Base-by-base conservation (phyloP, 148 eudicot genomes). In the Rhododendron simsii region DNA sequence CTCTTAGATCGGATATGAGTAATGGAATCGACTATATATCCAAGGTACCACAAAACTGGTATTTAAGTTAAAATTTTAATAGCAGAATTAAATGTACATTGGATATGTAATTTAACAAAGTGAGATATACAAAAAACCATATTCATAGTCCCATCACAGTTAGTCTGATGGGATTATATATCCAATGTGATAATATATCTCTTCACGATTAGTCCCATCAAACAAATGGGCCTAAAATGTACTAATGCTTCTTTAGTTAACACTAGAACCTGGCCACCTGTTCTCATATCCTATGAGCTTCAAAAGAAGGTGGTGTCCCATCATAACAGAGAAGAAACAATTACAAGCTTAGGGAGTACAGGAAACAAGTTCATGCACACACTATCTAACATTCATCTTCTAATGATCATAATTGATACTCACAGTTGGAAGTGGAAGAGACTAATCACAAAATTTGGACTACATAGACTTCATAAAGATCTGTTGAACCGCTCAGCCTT, bases 201-300 rank as follows among this genome's bases (percentile, higher is more conserved):
- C 61, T 18, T 55, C 59, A 57, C 2, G 6, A 57, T 57, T 5
- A 57, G n/a, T 57, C 65, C 65, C 23, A 18, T 57, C 23, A 57
- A 57, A 20, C 7, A 5, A 18, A 51, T 0, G 6, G n/a, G 23
- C 65, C 63, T 18, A 57, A 57, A 65, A 65, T n/a, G 33, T 65
- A 65, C 10, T 61, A 61, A 61, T 1, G 81, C 78, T 76, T 8
- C 86, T 48, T 75, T 65, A 73, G 87, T 84, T 83, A 83, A 78
- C 35, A n/a, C 28, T 26, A 8, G 71, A 23, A 73, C 85, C 80
- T 21, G 12, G 50, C 53, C 39, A 74, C 61, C 67, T 80, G 44
- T 65, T 73, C 30, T 41, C 81, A 83, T 83, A 77, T 21, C 2
- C 71, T 7, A 21, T 63, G 23, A 63, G 28, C 71, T n/a, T 63